These are phyloP conservation scores for Hyphopichia fennica DNA, from an alignment of 1,139 yeast genomes.

Conservation along the genomic window DNA sequence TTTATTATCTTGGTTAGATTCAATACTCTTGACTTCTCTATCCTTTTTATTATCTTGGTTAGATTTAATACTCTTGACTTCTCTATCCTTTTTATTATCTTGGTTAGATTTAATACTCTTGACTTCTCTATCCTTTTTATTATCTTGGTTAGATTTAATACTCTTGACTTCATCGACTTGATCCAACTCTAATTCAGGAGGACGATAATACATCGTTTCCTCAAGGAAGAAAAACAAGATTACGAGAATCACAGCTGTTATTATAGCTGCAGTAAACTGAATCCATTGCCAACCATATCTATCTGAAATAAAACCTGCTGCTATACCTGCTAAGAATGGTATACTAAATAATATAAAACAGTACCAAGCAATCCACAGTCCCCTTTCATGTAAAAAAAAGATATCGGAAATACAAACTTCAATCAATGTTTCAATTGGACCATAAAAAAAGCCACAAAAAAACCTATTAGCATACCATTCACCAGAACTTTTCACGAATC, in stretches of 20 bases:
- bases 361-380: slow-evolving; percentile 23
- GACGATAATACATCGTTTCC: slow-evolving; percentile 32
- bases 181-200: slow-evolving; percentile 13
- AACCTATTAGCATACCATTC: slow-evolving; percentile 41
- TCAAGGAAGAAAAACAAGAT: slow-evolving; percentile 38
- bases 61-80: slow-evolving; percentile 1
- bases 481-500: slow-evolving; percentile 39
- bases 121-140: neutral
- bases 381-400: slow-evolving; percentile 47
- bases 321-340: slow-evolving; percentile 48
- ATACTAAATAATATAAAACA: slow-evolving; percentile 40
- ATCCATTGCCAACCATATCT: slow-evolving; percentile 52
- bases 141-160: neutral
- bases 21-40: slow-evolving; percentile 1
- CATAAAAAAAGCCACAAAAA: slow-evolving; percentile 45
- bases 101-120: neutral
- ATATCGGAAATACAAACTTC: slow-evolving; percentile 50
- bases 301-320: slow-evolving; percentile 51
- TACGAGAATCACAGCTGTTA: slow-evolving; percentile 11
- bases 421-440: slow-evolving; percentile 50
- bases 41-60: neutral
- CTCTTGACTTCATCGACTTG: slow-evolving; percentile 5
- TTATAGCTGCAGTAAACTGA: slow-evolving; percentile 14
- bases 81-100: neutral
- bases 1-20: neutral